A percentile compares a stretch with the other conserved stretches of the same genome.
Conservation (phyloP, 2,329 filamentous ascomycete species). For the Thelonectria rubi region DNA sequence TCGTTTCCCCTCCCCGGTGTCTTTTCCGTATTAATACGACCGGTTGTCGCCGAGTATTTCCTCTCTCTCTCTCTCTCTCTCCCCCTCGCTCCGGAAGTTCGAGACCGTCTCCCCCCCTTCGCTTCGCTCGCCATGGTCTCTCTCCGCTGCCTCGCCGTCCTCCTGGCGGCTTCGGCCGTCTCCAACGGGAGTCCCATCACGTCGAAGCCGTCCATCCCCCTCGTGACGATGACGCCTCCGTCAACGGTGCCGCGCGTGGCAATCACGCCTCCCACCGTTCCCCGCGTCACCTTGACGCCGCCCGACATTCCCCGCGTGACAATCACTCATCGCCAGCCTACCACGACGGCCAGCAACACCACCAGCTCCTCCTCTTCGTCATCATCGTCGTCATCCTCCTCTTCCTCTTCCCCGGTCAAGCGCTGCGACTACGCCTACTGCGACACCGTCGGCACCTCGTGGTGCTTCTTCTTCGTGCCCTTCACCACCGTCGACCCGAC, state of each 20-base stretch:
- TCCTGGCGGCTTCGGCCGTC: constrained; percentile 21
- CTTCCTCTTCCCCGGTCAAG: constrained; percentile 15
- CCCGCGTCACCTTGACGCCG: background rate
- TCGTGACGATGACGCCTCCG: background rate
- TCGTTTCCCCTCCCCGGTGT: too few species aligned
- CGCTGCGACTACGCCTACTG: constrained; percentile 50
- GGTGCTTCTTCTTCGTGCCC: constrained; percentile 53
- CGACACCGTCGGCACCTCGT: constrained; percentile 45
- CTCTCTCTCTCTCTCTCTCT: too few species aligned
- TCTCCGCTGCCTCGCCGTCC: constrained; percentile 2
- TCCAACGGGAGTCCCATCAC: constrained; percentile 2
- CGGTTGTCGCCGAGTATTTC: too few species aligned
- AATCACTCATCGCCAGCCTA: background rate
- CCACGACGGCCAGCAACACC: background rate
- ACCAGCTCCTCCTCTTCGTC: constrained; percentile 23
- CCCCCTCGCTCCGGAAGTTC: too few species aligned
- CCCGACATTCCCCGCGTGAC: constrained; percentile 14
- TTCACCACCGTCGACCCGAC: constrained; percentile 48
- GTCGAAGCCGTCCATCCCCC: background rate
- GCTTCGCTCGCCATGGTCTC: constrained; percentile 4
- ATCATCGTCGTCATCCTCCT: constrained; percentile 5
- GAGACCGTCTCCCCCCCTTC: too few species aligned
- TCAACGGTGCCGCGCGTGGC: background rate
- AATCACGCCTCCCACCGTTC: background rate
- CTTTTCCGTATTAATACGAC: too few species aligned